Evolutionary conservation across 176 grass and related monocot genomes (phyloP), one percentile per base, ranked within the genome.

Genomic region (Triticum urartu): DNA sequence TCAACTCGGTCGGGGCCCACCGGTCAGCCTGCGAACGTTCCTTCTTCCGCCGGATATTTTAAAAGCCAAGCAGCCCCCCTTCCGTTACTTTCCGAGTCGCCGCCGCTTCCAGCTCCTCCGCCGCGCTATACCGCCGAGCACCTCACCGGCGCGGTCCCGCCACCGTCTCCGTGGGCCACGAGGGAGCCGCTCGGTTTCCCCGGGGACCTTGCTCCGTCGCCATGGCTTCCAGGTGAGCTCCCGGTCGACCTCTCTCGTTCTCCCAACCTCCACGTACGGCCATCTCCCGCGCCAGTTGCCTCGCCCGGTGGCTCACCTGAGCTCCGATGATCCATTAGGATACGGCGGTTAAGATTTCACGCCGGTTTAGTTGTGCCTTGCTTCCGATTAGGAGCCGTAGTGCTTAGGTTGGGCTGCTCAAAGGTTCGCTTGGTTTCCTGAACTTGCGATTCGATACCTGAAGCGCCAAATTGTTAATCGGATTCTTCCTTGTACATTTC

Each of bases 201-300:
- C 28, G 4, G 14, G 11, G 38, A 18, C 11, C 33, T 11, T 11
- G 10, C 71, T 63, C 20, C 40, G 28, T 8, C 20, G 25, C 13
- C 74, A 78, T 85, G 62, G 83, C 5, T 34, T 85, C 83, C 43
- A 78, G 74, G 83, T 85, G 42, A 38, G 33, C 33, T 34, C 33
- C 33, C 33, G 33, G 33, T 34, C 33, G 33, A 64, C 50, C 58
- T 76, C 56, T 20, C 25, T 67, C 14, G 36, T 15, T 15, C 15
- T 8, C 3, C 0, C 45, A 50, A 32, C 62, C 63, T 68, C 61
- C 4, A 13, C 9, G 38, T 30, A 68, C 63, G 63, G 13, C 68
- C 52, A 9, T 72, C 32, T 45, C 34, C 21, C 32, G n/a, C 54
- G 1, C 52, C 12, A 4, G 3, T 22, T 61, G 2, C 12, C 35